Base-by-base conservation (phyloP, 1,139 yeast species). In the Geotrichum macrosporum region DNA sequence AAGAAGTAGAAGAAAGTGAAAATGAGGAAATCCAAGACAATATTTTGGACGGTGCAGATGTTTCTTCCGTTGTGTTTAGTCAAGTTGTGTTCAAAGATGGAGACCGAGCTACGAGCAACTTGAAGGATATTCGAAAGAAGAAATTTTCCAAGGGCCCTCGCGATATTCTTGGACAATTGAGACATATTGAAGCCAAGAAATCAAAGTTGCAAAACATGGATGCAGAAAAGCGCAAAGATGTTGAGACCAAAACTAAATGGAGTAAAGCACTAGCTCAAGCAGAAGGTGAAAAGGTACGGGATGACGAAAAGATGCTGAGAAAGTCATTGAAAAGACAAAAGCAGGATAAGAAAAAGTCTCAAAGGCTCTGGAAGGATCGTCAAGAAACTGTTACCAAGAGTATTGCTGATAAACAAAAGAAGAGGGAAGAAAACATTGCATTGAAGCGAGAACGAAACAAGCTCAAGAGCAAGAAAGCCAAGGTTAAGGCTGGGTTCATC, bases 71-170 rank as follows among this genome's bases (percentile, higher is more conserved):
- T 15, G 72, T 88, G 61, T 92, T 81, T 61, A 94, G 89, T 46
- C 86, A 84, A 60, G 86, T 92, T 52, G 78, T 77, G 43, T 89
- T 94, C 66, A 76, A 78, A 47, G 95, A 88, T 60, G 96, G 96
- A 30, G 76, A 84, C 16, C 74, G 80, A 60, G 77, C 85, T n/a
- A 83, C 94, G 2, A 80, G 92, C 1, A 94, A 86, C 64, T 72
- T 86, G 53, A 72, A 75, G 40, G 73, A 74, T 43, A 61, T 85
- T 35, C 77, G 92, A 59, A 81, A 76, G 47, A 68, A 72, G 53
- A 75, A 73, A 53, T 76, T 74, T 56, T 76, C 74, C 64, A 85
- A 84, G 65, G 95, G 95, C 0, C 95, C 96, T 4, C 78, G 96
- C 54, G 97, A 92, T 65, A 69, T 87, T 48, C 80, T 81, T 55